Evolutionary conservation across 164 flowering plant species (phyloP).

Genomic region (Stephania japonica): DNA sequence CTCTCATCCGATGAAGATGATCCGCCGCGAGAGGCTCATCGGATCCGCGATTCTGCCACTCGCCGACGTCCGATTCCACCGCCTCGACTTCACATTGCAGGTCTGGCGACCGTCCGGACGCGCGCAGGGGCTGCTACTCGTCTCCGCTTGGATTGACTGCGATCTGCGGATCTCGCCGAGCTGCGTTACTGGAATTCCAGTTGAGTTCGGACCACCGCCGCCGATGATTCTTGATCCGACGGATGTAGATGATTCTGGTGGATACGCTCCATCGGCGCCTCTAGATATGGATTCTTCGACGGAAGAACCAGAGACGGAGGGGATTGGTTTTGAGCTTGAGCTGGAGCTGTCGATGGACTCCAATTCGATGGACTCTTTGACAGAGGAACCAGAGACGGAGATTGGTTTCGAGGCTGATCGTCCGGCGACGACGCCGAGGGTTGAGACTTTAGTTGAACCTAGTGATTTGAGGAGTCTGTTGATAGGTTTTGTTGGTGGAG

Average conservation of each 20-base stretch:
- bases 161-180: background rate
- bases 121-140: constrained; percentile 15
- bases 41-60: constrained; percentile 8
- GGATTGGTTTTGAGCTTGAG: background rate
- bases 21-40: constrained; percentile 8
- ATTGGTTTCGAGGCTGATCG: too few species aligned
- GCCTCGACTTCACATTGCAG: constrained; percentile 14
- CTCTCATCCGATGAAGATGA: background rate
- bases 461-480: constrained; percentile 11
- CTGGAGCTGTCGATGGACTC: background rate
- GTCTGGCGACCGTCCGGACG: constrained; percentile 20
- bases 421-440: too few species aligned
- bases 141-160: constrained; percentile 5
- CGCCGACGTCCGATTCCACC: background rate
- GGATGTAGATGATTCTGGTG: background rate
- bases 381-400: too few species aligned
- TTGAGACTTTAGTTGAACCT: background rate
- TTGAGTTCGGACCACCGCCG: background rate
- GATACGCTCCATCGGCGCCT: constrained; percentile 11
- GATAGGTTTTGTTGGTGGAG: constrained; percentile 17
- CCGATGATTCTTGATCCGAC: background rate
- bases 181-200: constrained; percentile 14
- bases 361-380: too few species aligned
- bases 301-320: background rate
- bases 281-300: background rate